Base-by-base conservation (phyloP, 106 monocot species). In the Dendrobium officinale region DNA sequence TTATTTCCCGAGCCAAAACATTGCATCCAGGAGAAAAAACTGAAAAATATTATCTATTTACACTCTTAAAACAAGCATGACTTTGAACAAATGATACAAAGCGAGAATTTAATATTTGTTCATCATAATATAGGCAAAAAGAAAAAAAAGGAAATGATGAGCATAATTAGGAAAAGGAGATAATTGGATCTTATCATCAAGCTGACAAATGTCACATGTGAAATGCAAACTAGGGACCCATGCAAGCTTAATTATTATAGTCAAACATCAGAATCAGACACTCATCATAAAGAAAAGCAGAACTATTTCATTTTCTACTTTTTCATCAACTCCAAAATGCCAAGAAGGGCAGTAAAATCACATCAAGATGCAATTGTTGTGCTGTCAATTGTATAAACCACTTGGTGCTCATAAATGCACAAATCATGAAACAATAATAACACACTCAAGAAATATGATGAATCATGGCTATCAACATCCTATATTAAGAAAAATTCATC, bases 201-300 rank as follows among this genome's bases (percentile, higher is more conserved):
- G 67, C 42, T 45, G 67, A 67, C 79, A 67, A 24, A 79, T 79
- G 44, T 44, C 79, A 79, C 84, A 66, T 75, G 79, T 67, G 76
- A 67, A 84, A 84, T 77, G 67, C 77, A 67, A 47, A 42, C 5
- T 11, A 80, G 67, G 80, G 80, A 49, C 75, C 76, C 84, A 79
- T 42, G 13, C 79, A 24, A 73, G 42, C 40, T 11, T 47, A 19
- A 77, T 51, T 47, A 59, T 58, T 59, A 81, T 66, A 42, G 13
- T 77, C 18, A 70, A 27, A 42, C 15, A 79, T 79, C 79, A 72
- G 59, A 67, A 64, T 67, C 74, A 44, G 43, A 79, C 27, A 66
- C n/a, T 79, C 9, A 79, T 48, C 72, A 78, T 84, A 49, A 75
- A 67, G 9, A 70, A 78, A 80, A 79, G 79, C 79, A 84, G 75